Base-by-base conservation (phyloP, 2,329 filamentous ascomycete genomes). In the Daldinia eschscholtzii region DNA sequence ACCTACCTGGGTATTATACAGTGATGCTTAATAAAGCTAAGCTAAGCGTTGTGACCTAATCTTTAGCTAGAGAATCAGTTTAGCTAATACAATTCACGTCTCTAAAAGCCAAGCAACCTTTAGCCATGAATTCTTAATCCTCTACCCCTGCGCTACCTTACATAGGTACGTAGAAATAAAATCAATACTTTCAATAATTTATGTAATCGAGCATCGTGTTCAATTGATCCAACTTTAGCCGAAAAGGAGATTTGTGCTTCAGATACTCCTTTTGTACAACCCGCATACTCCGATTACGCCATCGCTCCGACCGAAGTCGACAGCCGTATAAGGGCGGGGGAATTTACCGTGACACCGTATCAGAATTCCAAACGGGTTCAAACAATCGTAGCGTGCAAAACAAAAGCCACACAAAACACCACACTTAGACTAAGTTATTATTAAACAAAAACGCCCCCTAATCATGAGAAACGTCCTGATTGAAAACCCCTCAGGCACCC, bases 231-330 rank as follows among this genome's bases (percentile, higher is more conserved):
- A 52, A 52, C 7, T 30, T 52, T 52, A 52, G 46, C 46, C 46
- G 15, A 28, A 52, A 52, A 52, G 46, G 33, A 41, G n/a, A 1
- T 46, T 37, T 23, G 44, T 37, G n/a, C 26, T 53, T 55, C 57
- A 59, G 12, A 46, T 66, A 41, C 63, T 53, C 15, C 28, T 60
- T 63, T 57, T 44, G 46, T 52, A 52, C 26, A 18, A 15, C 33
- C 26, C 42, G 52, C 48, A 48, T 41, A 46, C 60, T 62, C 61
- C 68, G 65, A 71, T 71, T 68, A 53, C 68, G 68, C 68, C 68
- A 71, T 68, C 41, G 48, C 9, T 23, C 39, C 35, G 57, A 30
- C 62, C 65, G 58, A 68, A 61, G 68, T 68, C 65, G 62, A 42
- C 61, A 63, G 59, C 60, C 60, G n/a, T n/a, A 15, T 37, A 57